Evolutionary conservation across 2,329 filamentous ascomycete species (phyloP), one percentile per base, ranked within the genome.

Genomic region (Teratosphaeria destructans): DNA sequence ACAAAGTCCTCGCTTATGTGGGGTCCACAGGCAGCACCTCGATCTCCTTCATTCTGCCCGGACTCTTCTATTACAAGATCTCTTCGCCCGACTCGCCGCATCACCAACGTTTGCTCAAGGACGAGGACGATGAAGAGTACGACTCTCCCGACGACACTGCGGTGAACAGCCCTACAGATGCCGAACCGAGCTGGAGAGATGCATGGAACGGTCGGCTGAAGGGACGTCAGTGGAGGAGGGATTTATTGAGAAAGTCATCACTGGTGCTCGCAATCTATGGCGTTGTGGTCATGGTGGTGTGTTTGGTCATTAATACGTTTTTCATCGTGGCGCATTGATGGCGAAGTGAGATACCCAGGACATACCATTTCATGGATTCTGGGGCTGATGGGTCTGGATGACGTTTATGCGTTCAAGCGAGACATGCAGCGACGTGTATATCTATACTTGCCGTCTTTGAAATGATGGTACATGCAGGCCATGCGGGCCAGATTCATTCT

Each of bases 41-140:
- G 62, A 99, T 99, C 68, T 95, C 90, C 62, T 99, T 99, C 72
- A 97, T 99, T 65, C 81, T 99, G 0, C 94, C 94, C 0, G 94
- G 94, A 0, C 76, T 99, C 3, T 99, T 99, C 74, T 99, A 97
- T 75, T 99, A 97, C 77, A 97, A 97, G 75, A 97, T 99, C 61
- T 95, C 90, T 12, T 85, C 90, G 27, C 94, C 94, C 0, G 88
- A 96, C 59, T 93, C 89, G 53, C 82, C 86, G 32, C 85, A 93
- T 63, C 91, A 96, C 67, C 93, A 96, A 72, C 84, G 88, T 14
- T 78, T 97, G 10, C 79, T 90, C 63, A 97, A 97, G 73, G 91
- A 94, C 69, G 90, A 96, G 65, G 94, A 97, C 67, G 94, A 97
- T 67, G 89, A 93, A 64, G 85, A 85, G n/a, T 79, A 82, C 26